Conservation (phyloP, 768 basidiomycete genomes). For the Podaxis rugospora region DNA sequence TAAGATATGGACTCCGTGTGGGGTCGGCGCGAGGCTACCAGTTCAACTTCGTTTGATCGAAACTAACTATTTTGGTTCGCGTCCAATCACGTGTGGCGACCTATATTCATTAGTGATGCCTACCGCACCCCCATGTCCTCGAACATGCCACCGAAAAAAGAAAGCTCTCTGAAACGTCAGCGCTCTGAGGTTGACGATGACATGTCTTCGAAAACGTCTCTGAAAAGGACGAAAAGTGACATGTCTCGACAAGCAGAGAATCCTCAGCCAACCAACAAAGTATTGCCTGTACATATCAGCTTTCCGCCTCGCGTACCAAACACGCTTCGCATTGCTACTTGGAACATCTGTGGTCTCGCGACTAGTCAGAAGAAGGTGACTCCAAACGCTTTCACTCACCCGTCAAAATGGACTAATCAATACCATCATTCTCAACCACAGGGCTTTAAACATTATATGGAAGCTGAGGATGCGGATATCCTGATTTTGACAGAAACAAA, state of each 20-base stretch:
- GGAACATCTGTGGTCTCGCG: slow-evolving; percentile 80
- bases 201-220: slow-evolving; percentile 14
- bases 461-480: slow-evolving; percentile 84
- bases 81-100: background rate
- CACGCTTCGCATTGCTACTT: slow-evolving; percentile 56
- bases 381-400: background rate
- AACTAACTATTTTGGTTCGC: background rate
- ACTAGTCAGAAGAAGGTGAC: slow-evolving; percentile 74
- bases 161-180: slow-evolving; percentile 4
- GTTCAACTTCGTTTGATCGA: background rate
- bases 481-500: slow-evolving; percentile 86
- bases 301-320: slow-evolving; percentile 48
- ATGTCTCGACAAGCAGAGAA: slow-evolving; percentile 21
- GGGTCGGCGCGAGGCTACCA: no score
- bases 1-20: background rate
- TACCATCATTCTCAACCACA: slow-evolving; percentile 20
- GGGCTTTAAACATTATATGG: slow-evolving; percentile 80
- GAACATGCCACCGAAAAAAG: slow-evolving; percentile 12
- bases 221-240: slow-evolving; percentile 19
- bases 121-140: background rate
- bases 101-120: background rate
- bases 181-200: slow-evolving; percentile 21
- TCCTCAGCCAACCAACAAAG: slow-evolving; percentile 70
- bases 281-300: slow-evolving; percentile 54
- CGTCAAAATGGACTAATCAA: background rate